phyloP scores from a whole-genome alignment of 1,284 basidiomycete species.

The Ustilago bromivora region DNA sequence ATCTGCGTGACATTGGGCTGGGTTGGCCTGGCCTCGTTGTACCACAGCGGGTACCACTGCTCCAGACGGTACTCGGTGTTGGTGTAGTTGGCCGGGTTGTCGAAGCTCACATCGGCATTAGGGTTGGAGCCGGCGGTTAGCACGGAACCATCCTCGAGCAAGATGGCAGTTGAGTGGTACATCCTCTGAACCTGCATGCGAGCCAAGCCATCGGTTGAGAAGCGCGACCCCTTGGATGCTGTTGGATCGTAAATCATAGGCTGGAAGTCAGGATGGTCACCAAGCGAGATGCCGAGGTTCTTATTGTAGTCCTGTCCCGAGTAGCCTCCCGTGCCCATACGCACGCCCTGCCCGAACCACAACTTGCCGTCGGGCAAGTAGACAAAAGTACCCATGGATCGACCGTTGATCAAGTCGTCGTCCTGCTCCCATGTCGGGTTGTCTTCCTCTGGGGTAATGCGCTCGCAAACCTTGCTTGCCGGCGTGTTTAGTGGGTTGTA shows the following conservation, averaged over 20 bases:
- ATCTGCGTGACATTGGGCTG: conserved; percentile 81
- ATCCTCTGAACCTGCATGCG: conserved; percentile 79
- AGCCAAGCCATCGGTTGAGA: conserved; percentile 76
- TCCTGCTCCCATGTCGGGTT: conserved; percentile 49
- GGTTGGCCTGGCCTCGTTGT: conserved; percentile 72
- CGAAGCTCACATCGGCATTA: conserved; percentile 77
- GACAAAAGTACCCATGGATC: conserved; percentile 70
- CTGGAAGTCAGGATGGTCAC: conserved; percentile 76
- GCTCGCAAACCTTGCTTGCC: conserved; percentile 56
- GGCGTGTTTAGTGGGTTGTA: conserved; percentile 44
- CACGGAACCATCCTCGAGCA: conserved; percentile 83
- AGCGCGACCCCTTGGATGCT: conserved; percentile 76
- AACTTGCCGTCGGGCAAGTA: conserved; percentile 80
- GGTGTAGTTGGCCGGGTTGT: conserved; percentile 49
- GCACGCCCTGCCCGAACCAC: conserved; percentile 59
- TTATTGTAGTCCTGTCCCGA: conserved; percentile 78
- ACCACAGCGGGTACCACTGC: conserved; percentile 79
- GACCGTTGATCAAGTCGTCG: conserved; percentile 54
- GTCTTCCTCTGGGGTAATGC: conserved; percentile 54
- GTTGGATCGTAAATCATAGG: conserved; percentile 80
- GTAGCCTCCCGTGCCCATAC: conserved; percentile 76
- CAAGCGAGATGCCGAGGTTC: conserved; percentile 42
- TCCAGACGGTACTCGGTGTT: conserved; percentile 88
- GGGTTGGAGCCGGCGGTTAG: conserved; percentile 93
- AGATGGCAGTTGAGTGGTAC: conserved; percentile 80